Percentiles rank a stretch among this genome's conserved stretches.
phyloP scores from a whole-genome alignment of 306 rosid species.

The Gillenia trifoliata region DNA sequence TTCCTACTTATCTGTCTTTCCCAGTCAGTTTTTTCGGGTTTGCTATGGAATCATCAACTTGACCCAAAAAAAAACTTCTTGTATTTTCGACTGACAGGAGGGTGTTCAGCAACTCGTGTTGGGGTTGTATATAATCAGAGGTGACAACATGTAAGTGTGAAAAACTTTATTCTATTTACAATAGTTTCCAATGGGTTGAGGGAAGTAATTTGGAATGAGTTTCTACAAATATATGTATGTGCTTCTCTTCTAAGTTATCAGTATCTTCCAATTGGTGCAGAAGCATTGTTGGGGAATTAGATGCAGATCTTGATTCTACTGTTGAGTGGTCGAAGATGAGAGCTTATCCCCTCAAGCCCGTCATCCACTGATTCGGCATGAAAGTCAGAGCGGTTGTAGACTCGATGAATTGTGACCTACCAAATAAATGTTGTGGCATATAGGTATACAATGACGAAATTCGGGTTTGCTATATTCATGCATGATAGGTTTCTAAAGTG shows the following conservation, averaged over 20 bases:
- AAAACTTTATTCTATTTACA: not conserved
- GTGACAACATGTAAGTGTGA: constrained; percentile 81
- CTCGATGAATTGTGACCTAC: not conserved
- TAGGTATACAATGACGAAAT: not conserved
- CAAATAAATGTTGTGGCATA: not conserved
- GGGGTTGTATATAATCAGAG: constrained; percentile 90
- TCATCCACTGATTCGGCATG: constrained; percentile 52
- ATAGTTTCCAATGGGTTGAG: not conserved
- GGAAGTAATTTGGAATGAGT: not conserved
- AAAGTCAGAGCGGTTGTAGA: constrained; percentile 4
- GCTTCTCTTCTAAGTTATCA: not conserved
- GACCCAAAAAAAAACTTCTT: too few species aligned
- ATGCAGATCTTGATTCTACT: constrained; percentile 82
- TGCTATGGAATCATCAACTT: too few species aligned
- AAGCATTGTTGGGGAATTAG: constrained; percentile 93
- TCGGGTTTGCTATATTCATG: not conserved
- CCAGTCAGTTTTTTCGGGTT: too few species aligned
- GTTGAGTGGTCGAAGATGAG: constrained; percentile 73
- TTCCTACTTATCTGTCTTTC: too few species aligned
- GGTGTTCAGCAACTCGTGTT: constrained; percentile 93
- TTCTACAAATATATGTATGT: not conserved
- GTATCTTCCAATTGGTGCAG: constrained; percentile 44
- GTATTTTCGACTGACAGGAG: constrained; percentile 55
- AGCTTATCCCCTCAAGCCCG: constrained; percentile 91
- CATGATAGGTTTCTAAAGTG: not conserved